A percentile compares a stretch with the other conserved stretches of the same genome.
phyloP scores from a whole-genome alignment of 495 filamentous ascomycete genomes.

The Talaromyces adpressus region DNA sequence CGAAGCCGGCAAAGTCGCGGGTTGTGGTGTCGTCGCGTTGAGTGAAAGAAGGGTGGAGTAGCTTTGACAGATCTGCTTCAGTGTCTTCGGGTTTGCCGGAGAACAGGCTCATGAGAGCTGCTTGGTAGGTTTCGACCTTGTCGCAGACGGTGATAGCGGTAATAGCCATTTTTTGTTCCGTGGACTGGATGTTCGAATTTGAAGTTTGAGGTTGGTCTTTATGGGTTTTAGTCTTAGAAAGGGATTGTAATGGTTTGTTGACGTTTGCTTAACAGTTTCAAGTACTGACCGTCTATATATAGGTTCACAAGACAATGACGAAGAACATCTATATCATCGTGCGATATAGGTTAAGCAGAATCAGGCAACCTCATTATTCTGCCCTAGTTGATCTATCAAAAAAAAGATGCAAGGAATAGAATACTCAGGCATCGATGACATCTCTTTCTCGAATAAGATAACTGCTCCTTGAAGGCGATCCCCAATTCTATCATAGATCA shows the following conservation, averaged over 20 bases:
- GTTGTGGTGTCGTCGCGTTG: slow-evolving; percentile 2
- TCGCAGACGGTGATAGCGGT: background rate
- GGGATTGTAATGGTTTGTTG: background rate
- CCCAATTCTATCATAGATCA: background rate
- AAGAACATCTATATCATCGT: background rate
- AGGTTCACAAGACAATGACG: background rate
- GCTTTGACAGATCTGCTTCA: background rate
- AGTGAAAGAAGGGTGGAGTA: background rate
- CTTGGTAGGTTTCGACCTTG: slow-evolving; percentile 3
- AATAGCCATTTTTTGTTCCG: background rate
- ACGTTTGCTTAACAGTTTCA: background rate
- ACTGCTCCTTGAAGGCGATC: background rate
- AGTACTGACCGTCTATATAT: background rate
- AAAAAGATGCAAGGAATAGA: background rate
- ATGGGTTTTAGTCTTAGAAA: too few relatives aligned
- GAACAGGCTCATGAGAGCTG: background rate
- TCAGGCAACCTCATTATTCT: background rate
- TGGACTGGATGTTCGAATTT: background rate
- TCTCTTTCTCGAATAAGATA: background rate
- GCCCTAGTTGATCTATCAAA: background rate
- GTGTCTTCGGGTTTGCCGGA: slow-evolving; percentile 3
- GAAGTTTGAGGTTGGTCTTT: background rate
- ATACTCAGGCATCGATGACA: background rate
- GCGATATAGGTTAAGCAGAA: background rate
- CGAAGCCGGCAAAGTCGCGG: slow-evolving; percentile 3